Base-by-base conservation (phyloP, 495 filamentous ascomycete genomes). In the Cercophora newfieldiana region DNA sequence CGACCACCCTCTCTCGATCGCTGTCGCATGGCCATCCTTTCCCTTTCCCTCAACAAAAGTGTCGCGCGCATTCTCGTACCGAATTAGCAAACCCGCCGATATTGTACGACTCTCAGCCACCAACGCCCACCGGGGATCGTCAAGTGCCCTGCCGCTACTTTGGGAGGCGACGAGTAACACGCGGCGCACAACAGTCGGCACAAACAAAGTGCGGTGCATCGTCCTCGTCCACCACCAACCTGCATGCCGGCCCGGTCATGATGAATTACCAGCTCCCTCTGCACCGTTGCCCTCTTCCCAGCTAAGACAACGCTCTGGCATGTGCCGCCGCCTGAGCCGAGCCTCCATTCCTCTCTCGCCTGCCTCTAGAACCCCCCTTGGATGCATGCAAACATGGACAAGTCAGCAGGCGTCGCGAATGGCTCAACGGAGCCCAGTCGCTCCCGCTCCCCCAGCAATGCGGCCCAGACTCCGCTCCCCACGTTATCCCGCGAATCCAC, bases 301-400 rank as follows among this genome's bases (percentile, higher is more conserved):
- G 70, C 70, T 67, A 67, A 69, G 64, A 68, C 65, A 56, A 28
- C 44, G 66, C 50, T 63, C 69, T 76, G 72, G 74, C 72, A 75
- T 75, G 71, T 71, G 71, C 69, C 66, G 31, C 53, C 49, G 65
- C 47, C 55, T 59, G 33, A 54, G 51, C 58, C 69, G 48, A 69
- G 59, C 64, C 61, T 51, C 67, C 61, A 61, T 68, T 64, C 66
- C 64, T 68, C 66, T 53, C 64, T 29, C 64, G 49, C 54, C 59
- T 58, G 30, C 48, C 59, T 26, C 53, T 56, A 44, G 49, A 25
- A 61, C 63, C 31, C 5, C 67, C 59, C 24, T 33, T 58, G 58
- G 66, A 56, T 66, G 58, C 68, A 61, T 66, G 66, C 72, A 71
- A 71, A 69, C 65, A 78, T 78, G 75, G 74, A 78, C 75, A 75